Base-by-base conservation (phyloP, 768 basidiomycete species). In the Serendipita indica region DNA sequence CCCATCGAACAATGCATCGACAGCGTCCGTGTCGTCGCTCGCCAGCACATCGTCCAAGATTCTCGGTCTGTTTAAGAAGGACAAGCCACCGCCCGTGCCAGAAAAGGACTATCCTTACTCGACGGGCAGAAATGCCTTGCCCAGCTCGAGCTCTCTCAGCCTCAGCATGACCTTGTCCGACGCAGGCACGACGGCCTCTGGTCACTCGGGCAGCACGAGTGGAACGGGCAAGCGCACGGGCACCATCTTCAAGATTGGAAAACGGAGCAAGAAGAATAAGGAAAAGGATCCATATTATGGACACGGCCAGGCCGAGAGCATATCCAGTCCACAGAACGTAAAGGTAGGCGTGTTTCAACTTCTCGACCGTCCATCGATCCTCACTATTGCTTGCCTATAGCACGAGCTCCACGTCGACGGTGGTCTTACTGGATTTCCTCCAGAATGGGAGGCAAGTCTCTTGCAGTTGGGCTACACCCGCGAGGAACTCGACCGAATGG, bases 1-100 rank as follows among this genome's bases (percentile, higher is more conserved):
- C n/a, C 49, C 49, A 10, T 28, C 22, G 10, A 54, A 33, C n/a
- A 54, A 54, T 30, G 49, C 25, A 10, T 54, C 49, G 7, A 54
- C 49, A 16, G 32, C 49, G 22, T 54, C 49, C 22, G 32, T 54
- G 16, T 54, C 49, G n/a, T 54, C 49, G 10, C 49, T 54, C 49
- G 49, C 49, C 49, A 54, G 49, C 30, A 54, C 49, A 33, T 54
- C 49, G 22, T 54, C 49, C 22, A 54, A 54, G 49, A 27, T 54
- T 30, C 49, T 54, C 10, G 30, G 49, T n/a, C 49, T 54, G 12
- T 54, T 54, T 30, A 54, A 54, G n/a, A 12, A 20, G 16, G 30
- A 54, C 20, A 54, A 54, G 30, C 25, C 49, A 7, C 49, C 49
- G n/a, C 49, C 49, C 22, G 49, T 54, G 10, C 49, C 49, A 54